Evolutionary conservation across 345 rosid species (phyloP).

Genomic region (Dimocarpus longan): DNA sequence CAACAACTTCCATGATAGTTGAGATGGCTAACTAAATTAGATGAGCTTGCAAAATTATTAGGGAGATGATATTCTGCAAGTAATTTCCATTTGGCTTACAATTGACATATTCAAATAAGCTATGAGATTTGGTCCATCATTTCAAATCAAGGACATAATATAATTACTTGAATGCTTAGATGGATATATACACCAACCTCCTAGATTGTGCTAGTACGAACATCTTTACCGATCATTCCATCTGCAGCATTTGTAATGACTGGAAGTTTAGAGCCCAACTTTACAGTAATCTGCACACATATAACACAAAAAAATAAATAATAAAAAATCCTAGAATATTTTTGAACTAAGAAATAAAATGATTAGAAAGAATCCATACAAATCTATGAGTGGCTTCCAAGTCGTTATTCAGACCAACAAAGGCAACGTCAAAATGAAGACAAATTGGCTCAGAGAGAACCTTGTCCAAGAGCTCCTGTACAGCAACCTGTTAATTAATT

Average conservation of each 20-base stretch:
- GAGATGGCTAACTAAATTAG: not conserved
- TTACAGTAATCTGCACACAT: slow-evolving; percentile 17
- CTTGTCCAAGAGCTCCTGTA: slow-evolving; percentile 59
- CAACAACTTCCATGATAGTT: not conserved
- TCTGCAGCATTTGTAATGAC: slow-evolving; percentile 26
- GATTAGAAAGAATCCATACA: slow-evolving; percentile 14
- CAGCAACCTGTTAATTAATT: slow-evolving; percentile 46
- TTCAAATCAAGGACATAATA: not conserved
- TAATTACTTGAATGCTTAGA: not conserved
- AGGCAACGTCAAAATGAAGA: slow-evolving; percentile 59
- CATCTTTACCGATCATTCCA: slow-evolving; percentile 36
- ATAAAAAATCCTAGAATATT: no score
- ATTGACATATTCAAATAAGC: not conserved
- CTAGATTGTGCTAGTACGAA: slow-evolving; percentile 10
- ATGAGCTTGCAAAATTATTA: not conserved
- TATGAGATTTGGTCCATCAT: not conserved
- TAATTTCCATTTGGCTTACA: slow-evolving; percentile 27
- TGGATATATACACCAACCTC: slow-evolving; percentile 24
- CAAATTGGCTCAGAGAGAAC: slow-evolving; percentile 62
- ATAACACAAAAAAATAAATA: not conserved
- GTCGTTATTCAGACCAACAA: slow-evolving; percentile 30
- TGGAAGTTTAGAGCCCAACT: slow-evolving; percentile 26
- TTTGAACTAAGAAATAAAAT: no score
- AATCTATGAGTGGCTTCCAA: slow-evolving; percentile 32
- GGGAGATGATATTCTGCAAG: not conserved